Conservation (phyloP, 345 rosid genomes). For the Balakata baccata region DNA sequence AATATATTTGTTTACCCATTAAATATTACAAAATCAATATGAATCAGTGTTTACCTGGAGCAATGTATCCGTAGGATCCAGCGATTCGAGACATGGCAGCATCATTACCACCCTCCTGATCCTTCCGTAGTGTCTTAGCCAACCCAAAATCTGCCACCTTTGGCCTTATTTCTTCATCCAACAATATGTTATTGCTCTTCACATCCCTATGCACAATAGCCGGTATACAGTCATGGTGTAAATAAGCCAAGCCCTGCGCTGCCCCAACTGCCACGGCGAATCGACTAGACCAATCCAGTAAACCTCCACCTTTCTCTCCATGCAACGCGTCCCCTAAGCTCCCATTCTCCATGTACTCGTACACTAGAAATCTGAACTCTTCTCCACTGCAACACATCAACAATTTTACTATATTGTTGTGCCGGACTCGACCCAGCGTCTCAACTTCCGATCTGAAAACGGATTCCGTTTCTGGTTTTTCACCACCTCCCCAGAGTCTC, state of each 20-base stretch:
- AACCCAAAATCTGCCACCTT: constrained; percentile 76
- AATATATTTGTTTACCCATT: neutral
- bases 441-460: constrained; percentile 57
- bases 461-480: constrained; percentile 32
- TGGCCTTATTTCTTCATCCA: constrained; percentile 60
- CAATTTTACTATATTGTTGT: constrained; percentile 58
- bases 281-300: constrained; percentile 48
- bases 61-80: constrained; percentile 77
- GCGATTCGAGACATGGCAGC: constrained; percentile 49
- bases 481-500: constrained; percentile 38
- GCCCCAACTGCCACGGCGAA: constrained; percentile 52
- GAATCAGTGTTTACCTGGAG: constrained; percentile 48
- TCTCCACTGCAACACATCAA: constrained; percentile 48
- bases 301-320: constrained; percentile 28
- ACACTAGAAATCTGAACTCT: constrained; percentile 47
- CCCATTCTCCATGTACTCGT: constrained; percentile 73
- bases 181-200: constrained; percentile 65
- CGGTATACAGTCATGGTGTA: constrained; percentile 70
- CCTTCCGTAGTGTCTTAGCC: constrained; percentile 51
- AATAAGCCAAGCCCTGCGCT: constrained; percentile 65
- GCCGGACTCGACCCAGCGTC: constrained; percentile 57
- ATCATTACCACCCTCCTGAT: constrained; percentile 14
- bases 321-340: constrained; percentile 71
- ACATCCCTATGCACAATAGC: constrained; percentile 76
- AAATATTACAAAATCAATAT: too few species aligned